Conservation (phyloP, 2,329 filamentous ascomycete species). For the Scedosporium dehoogii region DNA sequence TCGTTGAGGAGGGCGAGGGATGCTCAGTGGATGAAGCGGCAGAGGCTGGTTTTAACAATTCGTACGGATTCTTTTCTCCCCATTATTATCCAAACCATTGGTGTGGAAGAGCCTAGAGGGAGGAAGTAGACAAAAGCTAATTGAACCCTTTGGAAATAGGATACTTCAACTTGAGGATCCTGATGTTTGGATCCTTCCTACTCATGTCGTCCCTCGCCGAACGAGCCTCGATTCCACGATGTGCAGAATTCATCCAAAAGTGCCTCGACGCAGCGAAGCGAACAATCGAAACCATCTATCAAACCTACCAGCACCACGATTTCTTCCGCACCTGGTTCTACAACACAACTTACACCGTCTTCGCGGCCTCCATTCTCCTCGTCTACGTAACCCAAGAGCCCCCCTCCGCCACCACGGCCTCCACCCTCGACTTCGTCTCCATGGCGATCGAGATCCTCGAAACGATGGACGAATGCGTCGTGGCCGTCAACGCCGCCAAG, state of each 20-base stretch:
- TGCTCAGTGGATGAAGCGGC: conserved; percentile 18
- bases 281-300: conserved; percentile 19
- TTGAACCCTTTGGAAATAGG: conserved; percentile 7
- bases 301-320: conserved; percentile 18
- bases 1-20: conserved; percentile 13
- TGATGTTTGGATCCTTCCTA: conserved; percentile 18
- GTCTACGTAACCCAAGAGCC: conserved; percentile 16
- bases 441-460: conserved; percentile 17
- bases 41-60: conserved; percentile 16
- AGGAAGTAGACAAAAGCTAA: too few species aligned
- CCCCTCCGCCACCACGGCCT: conserved; percentile 10
- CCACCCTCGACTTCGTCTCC: conserved; percentile 12
- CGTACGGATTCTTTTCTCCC: conserved; percentile 7
- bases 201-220: conserved; percentile 13
- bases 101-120: too few species aligned
- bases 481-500: conserved; percentile 16
- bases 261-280: conserved; percentile 17
- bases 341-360: conserved; percentile 20
- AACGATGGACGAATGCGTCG: conserved; percentile 17
- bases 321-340: conserved; percentile 22
- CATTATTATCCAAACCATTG: too few species aligned
- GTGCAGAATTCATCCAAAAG: conserved; percentile 12
- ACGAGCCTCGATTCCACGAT: conserved; percentile 11
- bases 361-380: conserved; percentile 19
- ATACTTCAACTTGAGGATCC: conserved; percentile 18